Base-by-base conservation (phyloP, 768 basidiomycete species). In the Suillus subluteus region DNA sequence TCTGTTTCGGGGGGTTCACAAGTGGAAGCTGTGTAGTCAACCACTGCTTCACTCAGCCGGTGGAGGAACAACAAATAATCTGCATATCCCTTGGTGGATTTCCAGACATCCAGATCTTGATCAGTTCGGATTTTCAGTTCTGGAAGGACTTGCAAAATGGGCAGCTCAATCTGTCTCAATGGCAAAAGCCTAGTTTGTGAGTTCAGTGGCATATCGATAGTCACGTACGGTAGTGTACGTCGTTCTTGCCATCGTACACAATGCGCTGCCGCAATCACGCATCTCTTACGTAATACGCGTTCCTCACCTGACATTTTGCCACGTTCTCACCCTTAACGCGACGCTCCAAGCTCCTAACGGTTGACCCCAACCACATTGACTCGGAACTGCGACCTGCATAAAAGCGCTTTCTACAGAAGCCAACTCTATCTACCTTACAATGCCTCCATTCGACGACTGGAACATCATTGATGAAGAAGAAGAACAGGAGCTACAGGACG, bases 371-470 rank as follows among this genome's bases (percentile, higher is more conserved):
- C 30, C 26, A 41, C 64, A 66, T 55, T 64, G 26, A 41, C 32
- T 35, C 37, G 12, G 9, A 23, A 32, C 30, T 30, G 35, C 9
- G 30, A 41, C 50, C 16, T 26, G 23, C 18, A 61, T 13, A 43
- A 61, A 40, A 7, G 43, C 48, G 23, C 26, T n/a, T 41, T 30
- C 2, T 12, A 41, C 18, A 6, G 43, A 61, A 61, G 12, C 4
- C 4, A 13, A 61, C 26, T 32, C 41, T 26, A 12, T 43, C 62
- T 4, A 59, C 43, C 3, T 4, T 23, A 62, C 21, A 18, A 92
- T 93, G 91, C 77, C 89, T 0, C 82, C 87, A 0, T 94, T 88
- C 67, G 91, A 93, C 43, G 90, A 92, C 65, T 94, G 92, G 93
- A 92, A 91, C 74, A 85, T 81, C 63, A 73, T 91, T 35, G 91